These are phyloP conservation scores for Saccharomycopsis hybrid DNA, from an alignment of 1,139 yeast species.

Conservation along the genomic window DNA sequence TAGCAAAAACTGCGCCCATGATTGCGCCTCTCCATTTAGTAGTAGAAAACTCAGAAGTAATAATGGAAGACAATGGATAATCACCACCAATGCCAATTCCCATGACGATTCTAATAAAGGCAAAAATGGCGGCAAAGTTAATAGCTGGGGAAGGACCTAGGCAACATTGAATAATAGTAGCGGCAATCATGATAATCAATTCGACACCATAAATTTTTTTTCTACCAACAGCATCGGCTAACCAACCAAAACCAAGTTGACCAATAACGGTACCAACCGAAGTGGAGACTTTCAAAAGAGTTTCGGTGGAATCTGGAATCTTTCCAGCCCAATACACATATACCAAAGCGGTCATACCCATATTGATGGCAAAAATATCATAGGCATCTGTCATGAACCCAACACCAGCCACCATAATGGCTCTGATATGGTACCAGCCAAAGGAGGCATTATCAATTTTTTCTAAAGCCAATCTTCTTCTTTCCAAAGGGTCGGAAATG, in stretches of 20 bases:
- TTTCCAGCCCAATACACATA: conserved; percentile 67
- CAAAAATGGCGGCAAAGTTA: conserved; percentile 62
- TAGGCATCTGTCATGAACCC: conserved; percentile 92
- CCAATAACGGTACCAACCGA: conserved; percentile 95
- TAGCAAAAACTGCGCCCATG: conserved; percentile 89
- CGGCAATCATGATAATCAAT: conserved; percentile 74
- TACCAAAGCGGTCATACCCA: conserved; percentile 69
- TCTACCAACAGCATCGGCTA: conserved; percentile 85
- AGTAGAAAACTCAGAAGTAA: conserved; percentile 82
- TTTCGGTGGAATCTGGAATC: conserved; percentile 60
- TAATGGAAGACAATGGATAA: conserved; percentile 93
- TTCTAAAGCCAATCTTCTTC: conserved; percentile 84
- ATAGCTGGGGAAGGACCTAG: conserved; percentile 65
- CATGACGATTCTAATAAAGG: conserved; percentile 76
- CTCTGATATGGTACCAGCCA: conserved; percentile 85
- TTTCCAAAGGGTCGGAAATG: conserved; percentile 79
- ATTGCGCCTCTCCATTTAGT: conserved; percentile 96
- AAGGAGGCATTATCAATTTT: conserved; percentile 79
- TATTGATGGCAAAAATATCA: conserved; percentile 83
- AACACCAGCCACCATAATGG: conserved; percentile 87
- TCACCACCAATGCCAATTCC: conserved; percentile 99
- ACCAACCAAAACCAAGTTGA: conserved; percentile 76
- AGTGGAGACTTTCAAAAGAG: conserved; percentile 78
- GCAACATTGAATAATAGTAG: conserved; percentile 71
- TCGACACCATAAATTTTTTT: conserved; percentile 84